Percentiles rank a stretch among this genome's conserved stretches.
phyloP scores from a whole-genome alignment of 306 rosid species.

The Sophora flavescens region DNA sequence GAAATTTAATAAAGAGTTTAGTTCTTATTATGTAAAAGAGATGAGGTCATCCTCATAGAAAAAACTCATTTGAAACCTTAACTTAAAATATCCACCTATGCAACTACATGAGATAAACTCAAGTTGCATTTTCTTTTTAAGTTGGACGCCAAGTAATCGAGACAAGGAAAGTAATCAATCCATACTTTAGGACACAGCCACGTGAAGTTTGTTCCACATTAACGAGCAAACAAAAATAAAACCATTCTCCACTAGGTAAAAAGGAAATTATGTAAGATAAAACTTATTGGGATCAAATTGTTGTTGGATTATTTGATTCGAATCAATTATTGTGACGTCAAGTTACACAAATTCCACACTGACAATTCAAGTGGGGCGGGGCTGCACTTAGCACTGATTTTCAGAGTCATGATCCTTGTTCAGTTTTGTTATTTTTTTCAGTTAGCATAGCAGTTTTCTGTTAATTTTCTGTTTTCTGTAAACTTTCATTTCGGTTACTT shows the following conservation, averaged over 20 bases:
- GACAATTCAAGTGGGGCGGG: too few relatives aligned
- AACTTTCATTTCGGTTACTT: too few relatives aligned
- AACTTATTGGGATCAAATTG: not conserved
- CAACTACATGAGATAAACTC: not conserved
- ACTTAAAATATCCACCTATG: not conserved
- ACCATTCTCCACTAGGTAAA: not conserved
- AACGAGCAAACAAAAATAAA: not conserved
- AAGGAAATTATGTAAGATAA: not conserved
- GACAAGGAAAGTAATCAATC: slow-evolving; percentile 12
- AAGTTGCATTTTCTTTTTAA: not conserved
- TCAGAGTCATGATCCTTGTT: too few relatives aligned
- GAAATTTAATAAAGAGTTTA: too few relatives aligned
- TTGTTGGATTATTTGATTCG: not conserved
- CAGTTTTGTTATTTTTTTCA: too few relatives aligned
- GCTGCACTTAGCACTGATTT: too few relatives aligned
- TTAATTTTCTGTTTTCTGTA: too few relatives aligned
- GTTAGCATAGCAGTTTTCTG: too few relatives aligned
- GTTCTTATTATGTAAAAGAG: not conserved
- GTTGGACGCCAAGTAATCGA: not conserved
- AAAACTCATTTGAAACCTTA: not conserved
- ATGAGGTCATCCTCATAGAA: not conserved
- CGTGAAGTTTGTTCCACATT: not conserved
- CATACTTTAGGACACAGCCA: not conserved
- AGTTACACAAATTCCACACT: not conserved
- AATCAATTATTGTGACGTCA: not conserved